Percentiles rank a stretch among this genome's conserved stretches.
These are phyloP conservation scores for Penstemon davidsonii DNA, from an alignment of 257 asterid species.

Conservation along the genomic window DNA sequence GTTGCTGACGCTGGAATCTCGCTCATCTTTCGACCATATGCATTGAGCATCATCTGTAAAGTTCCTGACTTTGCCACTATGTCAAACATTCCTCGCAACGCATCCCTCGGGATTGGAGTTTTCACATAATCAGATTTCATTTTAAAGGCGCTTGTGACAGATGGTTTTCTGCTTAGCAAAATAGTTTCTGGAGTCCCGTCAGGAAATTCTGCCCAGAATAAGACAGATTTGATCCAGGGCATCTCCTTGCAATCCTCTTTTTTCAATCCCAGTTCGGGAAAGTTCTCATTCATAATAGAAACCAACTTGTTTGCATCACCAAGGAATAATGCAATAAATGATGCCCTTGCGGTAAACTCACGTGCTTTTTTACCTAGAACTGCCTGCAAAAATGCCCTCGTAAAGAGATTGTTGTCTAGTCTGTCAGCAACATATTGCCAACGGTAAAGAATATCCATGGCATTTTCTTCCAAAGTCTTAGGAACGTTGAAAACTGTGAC, in stretches of 20 bases:
- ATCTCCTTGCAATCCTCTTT: slow-evolving; percentile 12
- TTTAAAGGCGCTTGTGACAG: background rate
- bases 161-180: slow-evolving; percentile 9
- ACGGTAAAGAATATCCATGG: no score
- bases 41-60: slow-evolving; percentile 21
- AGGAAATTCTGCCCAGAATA: slow-evolving; percentile 24
- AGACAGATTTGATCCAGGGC: slow-evolving; percentile 29
- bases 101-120: background rate
- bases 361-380: no score
- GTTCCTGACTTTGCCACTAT: slow-evolving; percentile 20
- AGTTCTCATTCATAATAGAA: background rate
- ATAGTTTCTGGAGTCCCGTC: slow-evolving; percentile 11
- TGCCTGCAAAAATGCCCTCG: no score
- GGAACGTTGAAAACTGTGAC: no score
- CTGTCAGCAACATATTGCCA: no score
- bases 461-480: no score
- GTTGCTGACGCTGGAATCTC: slow-evolving; percentile 18
- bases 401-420: no score
- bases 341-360: background rate
- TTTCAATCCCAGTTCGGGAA: background rate
- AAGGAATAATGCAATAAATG: slow-evolving; percentile 1
- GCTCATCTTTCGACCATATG: slow-evolving; percentile 34
- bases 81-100: slow-evolving; percentile 13
- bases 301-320: background rate
- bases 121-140: slow-evolving; percentile 28